Evolutionary conservation across 2,329 filamentous ascomycete species (phyloP).

Genomic region (Orbilia oligospora): DNA sequence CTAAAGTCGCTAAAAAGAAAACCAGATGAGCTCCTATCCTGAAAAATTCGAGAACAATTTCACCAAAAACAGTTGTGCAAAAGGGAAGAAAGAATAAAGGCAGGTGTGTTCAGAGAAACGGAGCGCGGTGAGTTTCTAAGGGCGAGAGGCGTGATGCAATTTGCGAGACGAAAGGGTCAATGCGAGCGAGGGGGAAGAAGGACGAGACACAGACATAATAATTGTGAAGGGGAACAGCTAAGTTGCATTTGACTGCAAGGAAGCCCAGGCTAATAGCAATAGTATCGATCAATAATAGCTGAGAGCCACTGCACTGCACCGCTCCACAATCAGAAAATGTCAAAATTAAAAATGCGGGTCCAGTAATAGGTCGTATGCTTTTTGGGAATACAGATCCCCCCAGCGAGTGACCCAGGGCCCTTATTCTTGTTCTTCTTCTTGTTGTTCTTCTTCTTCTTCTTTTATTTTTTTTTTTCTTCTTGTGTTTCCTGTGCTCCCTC

Average conservation of each 20-base stretch:
- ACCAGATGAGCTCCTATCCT: slow-evolving; percentile 60
- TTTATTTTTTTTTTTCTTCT: background rate
- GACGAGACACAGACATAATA: slow-evolving; percentile 39
- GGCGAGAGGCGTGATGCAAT: slow-evolving; percentile 60
- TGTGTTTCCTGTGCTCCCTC: slow-evolving; percentile 4
- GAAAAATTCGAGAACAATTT: slow-evolving; percentile 41
- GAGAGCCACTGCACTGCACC: slow-evolving; percentile 14
- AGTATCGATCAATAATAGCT: slow-evolving; percentile 43
- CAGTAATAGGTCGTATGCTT: slow-evolving; percentile 21
- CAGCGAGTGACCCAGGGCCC: slow-evolving; percentile 10
- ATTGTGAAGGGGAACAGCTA: slow-evolving; percentile 40
- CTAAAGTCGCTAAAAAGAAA: slow-evolving; percentile 49
- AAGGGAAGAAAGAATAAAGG: slow-evolving; percentile 39
- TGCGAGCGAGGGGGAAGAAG: slow-evolving; percentile 54
- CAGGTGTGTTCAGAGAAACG: slow-evolving; percentile 55
- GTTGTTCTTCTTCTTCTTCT: background rate
- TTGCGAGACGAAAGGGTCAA: slow-evolving; percentile 61
- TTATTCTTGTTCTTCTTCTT: no score
- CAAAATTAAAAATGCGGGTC: slow-evolving; percentile 56
- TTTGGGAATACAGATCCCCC: slow-evolving; percentile 19
- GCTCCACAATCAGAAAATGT: slow-evolving; percentile 52
- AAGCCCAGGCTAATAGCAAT: slow-evolving; percentile 57
- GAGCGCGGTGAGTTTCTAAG: slow-evolving; percentile 59
- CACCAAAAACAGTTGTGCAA: slow-evolving; percentile 14
- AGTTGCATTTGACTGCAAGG: slow-evolving; percentile 52